A percentile compares a stretch with the other conserved stretches of the same genome.
Conservation (phyloP, 192 early-diverging fungal genomes). For the Backusella westeae region DNA sequence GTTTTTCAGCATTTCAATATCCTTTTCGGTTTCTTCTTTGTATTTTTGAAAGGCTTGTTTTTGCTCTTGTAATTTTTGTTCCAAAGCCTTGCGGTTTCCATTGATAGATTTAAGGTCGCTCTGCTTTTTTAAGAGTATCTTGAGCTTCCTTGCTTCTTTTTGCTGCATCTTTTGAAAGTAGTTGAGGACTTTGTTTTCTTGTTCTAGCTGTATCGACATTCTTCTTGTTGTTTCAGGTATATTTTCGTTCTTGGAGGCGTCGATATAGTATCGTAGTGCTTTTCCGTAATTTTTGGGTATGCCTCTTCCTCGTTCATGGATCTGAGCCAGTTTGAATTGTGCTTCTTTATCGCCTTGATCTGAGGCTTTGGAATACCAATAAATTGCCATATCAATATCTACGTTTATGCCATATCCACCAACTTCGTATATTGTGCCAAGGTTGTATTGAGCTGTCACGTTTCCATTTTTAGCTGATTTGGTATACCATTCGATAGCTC, state of each 20-base stretch:
- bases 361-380: background rate
- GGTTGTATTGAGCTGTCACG: background rate
- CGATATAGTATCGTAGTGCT: background rate
- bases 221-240: background rate
- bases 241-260: background rate
- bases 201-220: background rate
- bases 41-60: background rate
- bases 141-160: background rate
- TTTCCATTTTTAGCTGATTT: background rate
- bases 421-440: background rate
- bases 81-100: background rate
- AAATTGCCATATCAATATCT: background rate
- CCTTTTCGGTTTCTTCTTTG: background rate
- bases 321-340: background rate
- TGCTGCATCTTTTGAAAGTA: slow-evolving; percentile 5
- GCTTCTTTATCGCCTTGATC: background rate
- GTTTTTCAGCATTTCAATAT: background rate
- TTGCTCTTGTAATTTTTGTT: background rate
- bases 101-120: background rate
- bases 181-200: background rate
- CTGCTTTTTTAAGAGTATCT: background rate
- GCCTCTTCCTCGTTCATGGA: background rate
- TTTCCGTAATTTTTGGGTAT: background rate
- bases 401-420: background rate
- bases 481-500: background rate